Evolutionary conservation across 495 filamentous ascomycete genomes (phyloP).

Genomic region (Pyrenopolyporus hunteri): DNA sequence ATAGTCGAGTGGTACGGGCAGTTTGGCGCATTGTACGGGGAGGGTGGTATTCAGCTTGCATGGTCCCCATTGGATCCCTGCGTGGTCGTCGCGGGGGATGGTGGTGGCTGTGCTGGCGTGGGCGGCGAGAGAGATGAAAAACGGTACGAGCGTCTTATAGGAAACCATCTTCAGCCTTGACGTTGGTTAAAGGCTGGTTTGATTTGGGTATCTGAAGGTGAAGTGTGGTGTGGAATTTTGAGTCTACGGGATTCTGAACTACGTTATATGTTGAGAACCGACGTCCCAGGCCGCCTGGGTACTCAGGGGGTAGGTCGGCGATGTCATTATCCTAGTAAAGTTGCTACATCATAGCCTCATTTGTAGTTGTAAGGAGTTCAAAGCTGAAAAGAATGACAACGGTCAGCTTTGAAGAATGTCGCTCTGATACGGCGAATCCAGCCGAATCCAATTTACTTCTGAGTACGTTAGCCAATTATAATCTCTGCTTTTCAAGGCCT

Average conservation of each 20-base stretch:
- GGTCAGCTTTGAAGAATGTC: neutral
- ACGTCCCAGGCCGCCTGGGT: too few species aligned
- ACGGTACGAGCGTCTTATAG: neutral
- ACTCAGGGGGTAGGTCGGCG: too few species aligned
- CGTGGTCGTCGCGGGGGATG: conserved; percentile 3
- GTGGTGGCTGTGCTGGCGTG: conserved; percentile 1
- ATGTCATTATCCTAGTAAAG: neutral
- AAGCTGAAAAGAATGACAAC: too few species aligned
- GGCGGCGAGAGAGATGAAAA: conserved; percentile 8
- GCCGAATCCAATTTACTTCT: neutral
- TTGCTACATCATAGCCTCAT: conserved; percentile 16
- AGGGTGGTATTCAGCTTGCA: conserved; percentile 29
- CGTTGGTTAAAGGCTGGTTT: too few species aligned
- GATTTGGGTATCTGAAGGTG: neutral
- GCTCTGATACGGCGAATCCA: conserved; percentile 2
- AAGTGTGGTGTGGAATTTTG: neutral
- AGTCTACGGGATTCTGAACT: neutral
- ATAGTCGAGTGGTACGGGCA: conserved; percentile 55
- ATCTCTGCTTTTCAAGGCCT: neutral
- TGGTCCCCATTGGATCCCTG: conserved; percentile 21
- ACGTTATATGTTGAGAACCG: neutral
- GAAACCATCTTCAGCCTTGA: conserved; percentile 15
- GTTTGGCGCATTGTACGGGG: conserved; percentile 45
- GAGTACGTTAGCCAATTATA: conserved; percentile 12
- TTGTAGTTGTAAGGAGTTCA: neutral